Conservation (phyloP, 768 basidiomycete genomes). For the Mycena chlorophos region DNA sequence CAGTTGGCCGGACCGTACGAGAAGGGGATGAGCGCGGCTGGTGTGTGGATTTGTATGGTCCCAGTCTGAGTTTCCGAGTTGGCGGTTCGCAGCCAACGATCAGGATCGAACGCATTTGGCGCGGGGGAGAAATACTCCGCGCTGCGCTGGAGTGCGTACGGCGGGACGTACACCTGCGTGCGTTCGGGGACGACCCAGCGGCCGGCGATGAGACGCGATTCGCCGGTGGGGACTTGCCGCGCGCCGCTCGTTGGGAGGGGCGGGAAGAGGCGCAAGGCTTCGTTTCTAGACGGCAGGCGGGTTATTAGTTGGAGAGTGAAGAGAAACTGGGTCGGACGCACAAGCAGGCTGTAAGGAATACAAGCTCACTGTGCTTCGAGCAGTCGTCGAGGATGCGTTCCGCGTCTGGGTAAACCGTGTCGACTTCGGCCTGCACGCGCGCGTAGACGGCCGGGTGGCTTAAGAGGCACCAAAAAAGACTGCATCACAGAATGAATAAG, state of each 20-base stretch:
- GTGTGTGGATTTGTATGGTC: constrained; percentile 26
- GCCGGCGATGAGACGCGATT: constrained; percentile 23
- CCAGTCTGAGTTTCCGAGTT: no score
- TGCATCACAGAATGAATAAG: background rate
- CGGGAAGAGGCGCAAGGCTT: constrained; percentile 41
- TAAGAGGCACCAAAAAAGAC: background rate
- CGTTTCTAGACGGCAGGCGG: constrained; percentile 36
- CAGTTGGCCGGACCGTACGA: constrained; percentile 44
- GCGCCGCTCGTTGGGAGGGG: constrained; percentile 31
- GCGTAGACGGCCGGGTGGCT: background rate
- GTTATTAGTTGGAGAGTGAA: background rate
- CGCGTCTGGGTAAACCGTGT: background rate
- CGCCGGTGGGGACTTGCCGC: constrained; percentile 32
- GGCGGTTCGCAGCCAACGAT: constrained; percentile 38
- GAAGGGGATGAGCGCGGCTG: constrained; percentile 41
- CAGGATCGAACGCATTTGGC: constrained; percentile 42
- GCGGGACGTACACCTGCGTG: constrained; percentile 34
- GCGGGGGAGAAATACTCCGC: constrained; percentile 41
- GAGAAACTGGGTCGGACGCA: background rate
- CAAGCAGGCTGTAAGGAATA: background rate
- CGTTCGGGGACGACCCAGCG: constrained; percentile 40
- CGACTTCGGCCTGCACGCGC: background rate
- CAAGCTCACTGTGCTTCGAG: background rate
- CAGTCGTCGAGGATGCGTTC: background rate
- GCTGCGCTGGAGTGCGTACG: constrained; percentile 40